Percentiles rank a stretch among this genome's conserved stretches.
These are phyloP conservation scores for Neoboletus magnificus DNA, from an alignment of 768 basidiomycete genomes.

Conservation along the genomic window DNA sequence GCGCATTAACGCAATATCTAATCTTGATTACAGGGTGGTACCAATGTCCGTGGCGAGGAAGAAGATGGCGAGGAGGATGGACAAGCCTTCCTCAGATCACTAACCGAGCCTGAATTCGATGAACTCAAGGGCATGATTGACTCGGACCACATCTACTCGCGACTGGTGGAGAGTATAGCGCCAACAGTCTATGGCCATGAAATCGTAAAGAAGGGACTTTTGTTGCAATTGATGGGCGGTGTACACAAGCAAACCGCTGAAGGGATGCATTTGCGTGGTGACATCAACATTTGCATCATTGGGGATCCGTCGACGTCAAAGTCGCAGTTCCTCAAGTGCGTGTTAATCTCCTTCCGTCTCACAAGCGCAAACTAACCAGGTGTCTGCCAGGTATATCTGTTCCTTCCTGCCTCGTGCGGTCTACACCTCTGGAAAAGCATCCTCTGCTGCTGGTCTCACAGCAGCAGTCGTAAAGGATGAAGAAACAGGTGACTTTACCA, in stretches of 20 bases:
- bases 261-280: conserved; percentile 97
- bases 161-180: conserved; percentile 91
- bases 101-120: conserved; percentile 93
- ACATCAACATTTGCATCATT: conserved; percentile 97
- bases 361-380: not conserved
- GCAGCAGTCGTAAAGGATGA: conserved; percentile 98
- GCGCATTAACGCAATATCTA: not conserved
- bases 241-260: conserved; percentile 96
- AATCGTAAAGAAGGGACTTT: conserved; percentile 95
- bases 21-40: conserved; percentile 54
- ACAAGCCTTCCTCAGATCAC: conserved; percentile 80
- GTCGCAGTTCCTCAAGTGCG: conserved; percentile 96
- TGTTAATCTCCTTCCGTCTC: conserved; percentile 4
- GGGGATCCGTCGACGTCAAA: conserved; percentile 98
- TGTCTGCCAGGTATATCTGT: conserved; percentile 77
- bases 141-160: conserved; percentile 90
- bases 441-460: conserved; percentile 97
- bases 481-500: conserved; percentile 98
- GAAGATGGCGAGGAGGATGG: conserved; percentile 74
- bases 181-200: conserved; percentile 99
- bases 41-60: conserved; percentile 88
- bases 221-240: conserved; percentile 96
- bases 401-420: conserved; percentile 97
- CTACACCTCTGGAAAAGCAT: conserved; percentile 99
- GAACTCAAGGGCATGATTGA: conserved; percentile 94